Conservation (phyloP, 2,329 filamentous ascomycete species). For the Exophiala lecanii-corni region DNA sequence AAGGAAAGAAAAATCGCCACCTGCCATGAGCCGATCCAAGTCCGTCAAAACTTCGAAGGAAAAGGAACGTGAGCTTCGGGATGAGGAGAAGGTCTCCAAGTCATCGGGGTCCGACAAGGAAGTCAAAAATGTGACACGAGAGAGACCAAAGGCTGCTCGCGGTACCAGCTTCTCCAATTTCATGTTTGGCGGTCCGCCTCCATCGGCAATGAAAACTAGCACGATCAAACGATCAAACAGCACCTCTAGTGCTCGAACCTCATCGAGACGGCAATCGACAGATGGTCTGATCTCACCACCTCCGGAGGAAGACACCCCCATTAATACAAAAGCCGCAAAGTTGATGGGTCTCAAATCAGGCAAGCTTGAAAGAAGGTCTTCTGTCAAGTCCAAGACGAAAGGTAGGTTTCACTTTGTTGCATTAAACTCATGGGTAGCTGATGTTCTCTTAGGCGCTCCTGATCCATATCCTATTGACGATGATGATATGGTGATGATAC, state of each 20-base stretch:
- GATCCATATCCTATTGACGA: conserved; percentile 62
- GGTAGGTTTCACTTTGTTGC: conserved; percentile 7
- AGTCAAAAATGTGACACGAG: conserved; percentile 47
- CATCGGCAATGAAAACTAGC: conserved; percentile 54
- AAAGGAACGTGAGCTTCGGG: conserved; percentile 50
- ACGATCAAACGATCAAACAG: conserved; percentile 59
- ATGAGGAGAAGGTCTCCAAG: conserved; percentile 57
- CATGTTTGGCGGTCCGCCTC: conserved; percentile 64
- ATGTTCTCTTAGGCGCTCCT: conserved; percentile 31
- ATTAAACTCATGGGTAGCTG: neutral
- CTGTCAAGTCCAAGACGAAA: conserved; percentile 46
- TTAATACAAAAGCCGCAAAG: conserved; percentile 73
- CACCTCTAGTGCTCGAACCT: conserved; percentile 49
- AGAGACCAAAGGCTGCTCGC: conserved; percentile 52
- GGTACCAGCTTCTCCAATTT: conserved; percentile 56
- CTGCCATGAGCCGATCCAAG: conserved; percentile 51
- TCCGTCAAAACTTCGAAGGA: conserved; percentile 53
- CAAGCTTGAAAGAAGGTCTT: conserved; percentile 46
- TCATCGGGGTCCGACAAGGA: conserved; percentile 71
- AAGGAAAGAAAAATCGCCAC: conserved; percentile 38
- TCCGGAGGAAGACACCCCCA: conserved; percentile 60
- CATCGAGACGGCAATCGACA: conserved; percentile 63
- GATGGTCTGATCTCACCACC: conserved; percentile 70
- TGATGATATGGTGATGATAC: conserved; percentile 58
- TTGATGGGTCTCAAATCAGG: conserved; percentile 59